Evolutionary conservation across 208 protist genomes (phyloP).

Genomic region (Acanthamoeba lenticulata): DNA sequence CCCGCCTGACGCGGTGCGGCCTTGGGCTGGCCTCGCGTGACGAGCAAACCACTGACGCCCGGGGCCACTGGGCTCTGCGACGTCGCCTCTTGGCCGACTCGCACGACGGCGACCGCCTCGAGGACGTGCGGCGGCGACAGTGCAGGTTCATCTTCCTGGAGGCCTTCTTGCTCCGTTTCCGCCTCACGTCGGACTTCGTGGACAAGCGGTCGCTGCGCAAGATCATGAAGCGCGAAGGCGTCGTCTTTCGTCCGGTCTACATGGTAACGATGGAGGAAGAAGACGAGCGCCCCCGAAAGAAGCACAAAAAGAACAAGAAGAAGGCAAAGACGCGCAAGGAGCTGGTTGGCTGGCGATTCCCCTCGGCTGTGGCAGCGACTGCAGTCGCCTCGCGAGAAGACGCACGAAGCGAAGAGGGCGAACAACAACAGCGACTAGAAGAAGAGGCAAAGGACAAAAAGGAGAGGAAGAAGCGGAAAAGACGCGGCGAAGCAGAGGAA

Average conservation of each 20-base stretch:
- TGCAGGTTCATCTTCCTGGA: not conserved
- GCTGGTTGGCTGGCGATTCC: not conserved
- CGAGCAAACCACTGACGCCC: not conserved
- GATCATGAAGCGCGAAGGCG: not conserved
- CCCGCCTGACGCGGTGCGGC: not conserved
- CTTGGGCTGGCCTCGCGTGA: not conserved
- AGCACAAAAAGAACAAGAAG: not conserved
- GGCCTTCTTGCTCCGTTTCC: not conserved
- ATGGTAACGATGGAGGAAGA: not conserved
- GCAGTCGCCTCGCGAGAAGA: too few relatives aligned
- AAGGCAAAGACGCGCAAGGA: not conserved
- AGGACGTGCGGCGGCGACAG: not conserved
- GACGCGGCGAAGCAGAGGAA: too few relatives aligned
- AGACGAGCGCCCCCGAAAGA: too few relatives aligned
- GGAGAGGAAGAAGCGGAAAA: not conserved
- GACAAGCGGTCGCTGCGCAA: not conserved
- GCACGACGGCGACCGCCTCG: not conserved
- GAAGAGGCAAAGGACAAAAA: not conserved
- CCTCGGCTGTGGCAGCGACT: not conserved
- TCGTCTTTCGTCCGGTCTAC: not conserved
- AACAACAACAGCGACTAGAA: too few relatives aligned
- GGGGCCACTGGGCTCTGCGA: not conserved
- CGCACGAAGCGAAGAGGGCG: too few relatives aligned
- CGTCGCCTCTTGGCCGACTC: not conserved
- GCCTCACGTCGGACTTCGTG: not conserved